Evolutionary conservation across 2,329 filamentous ascomycete genomes (phyloP).

Genomic region (Neonectria hederae): DNA sequence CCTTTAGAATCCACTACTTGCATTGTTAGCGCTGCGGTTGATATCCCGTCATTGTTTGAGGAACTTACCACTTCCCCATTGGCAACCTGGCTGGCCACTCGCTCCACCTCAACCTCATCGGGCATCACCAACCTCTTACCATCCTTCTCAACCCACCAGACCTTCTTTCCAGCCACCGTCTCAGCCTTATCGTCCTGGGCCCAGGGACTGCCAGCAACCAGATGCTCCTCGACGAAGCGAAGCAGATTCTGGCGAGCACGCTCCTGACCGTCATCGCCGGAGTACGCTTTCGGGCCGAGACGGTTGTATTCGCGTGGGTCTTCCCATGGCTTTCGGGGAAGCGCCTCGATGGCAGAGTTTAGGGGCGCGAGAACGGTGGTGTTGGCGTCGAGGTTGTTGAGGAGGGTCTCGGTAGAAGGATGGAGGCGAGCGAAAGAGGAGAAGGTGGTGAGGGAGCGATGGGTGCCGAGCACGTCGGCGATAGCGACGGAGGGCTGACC

Average conservation of each 20-base stretch:
- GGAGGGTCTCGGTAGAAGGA: conserved; percentile 71
- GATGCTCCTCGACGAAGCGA: conserved; percentile 86
- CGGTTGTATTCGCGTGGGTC: conserved; percentile 75
- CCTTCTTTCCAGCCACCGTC: conserved; percentile 68
- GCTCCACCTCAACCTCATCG: conserved; percentile 79
- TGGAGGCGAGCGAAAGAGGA: conserved; percentile 82
- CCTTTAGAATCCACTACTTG: conserved; percentile 71
- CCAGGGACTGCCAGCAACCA: conserved; percentile 82
- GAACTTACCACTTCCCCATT: conserved; percentile 81
- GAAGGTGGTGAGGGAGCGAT: conserved; percentile 84
- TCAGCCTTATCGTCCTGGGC: conserved; percentile 69
- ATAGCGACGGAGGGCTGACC: conserved; percentile 69
- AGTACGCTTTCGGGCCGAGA: conserved; percentile 77
- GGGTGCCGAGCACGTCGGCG: conserved; percentile 83
- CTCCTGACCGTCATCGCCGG: conserved; percentile 77
- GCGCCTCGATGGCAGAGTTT: conserved; percentile 79
- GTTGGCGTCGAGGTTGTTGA: conserved; percentile 73
- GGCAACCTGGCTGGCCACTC: conserved; percentile 76
- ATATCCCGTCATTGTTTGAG: not conserved
- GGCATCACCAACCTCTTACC: conserved; percentile 80
- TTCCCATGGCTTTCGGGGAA: conserved; percentile 90
- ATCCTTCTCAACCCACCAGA: conserved; percentile 85
- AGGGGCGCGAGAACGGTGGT: conserved; percentile 88
- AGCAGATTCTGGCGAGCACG: conserved; percentile 80
- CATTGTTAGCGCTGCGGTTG: conserved; percentile 9